Evolutionary conservation across 1,284 basidiomycete species (phyloP), one percentile per base, ranked within the genome.

Genomic region (Puccinia novopanici): DNA sequence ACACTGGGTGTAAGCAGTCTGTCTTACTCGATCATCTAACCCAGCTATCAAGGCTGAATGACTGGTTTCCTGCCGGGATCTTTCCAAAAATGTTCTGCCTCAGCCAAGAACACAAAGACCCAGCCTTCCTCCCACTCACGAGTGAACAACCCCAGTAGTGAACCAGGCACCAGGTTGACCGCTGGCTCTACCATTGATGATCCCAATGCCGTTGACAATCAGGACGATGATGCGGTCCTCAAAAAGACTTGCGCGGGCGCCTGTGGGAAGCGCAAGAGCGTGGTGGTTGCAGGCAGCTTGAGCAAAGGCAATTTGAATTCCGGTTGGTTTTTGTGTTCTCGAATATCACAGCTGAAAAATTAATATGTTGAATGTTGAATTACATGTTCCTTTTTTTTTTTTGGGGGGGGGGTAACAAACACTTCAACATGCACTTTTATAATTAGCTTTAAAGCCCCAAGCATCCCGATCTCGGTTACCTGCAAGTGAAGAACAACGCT

Each of bases 401-500:
- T n/a, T n/a, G n/a, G n/a, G n/a, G 34, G 19, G 27, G 24, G 6
- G 19, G 3, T 68, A 8, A n/a, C 17, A 19, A 48, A 5, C 8
- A 61, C 12, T 48, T 45, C 42, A 24, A 48, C n/a, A 70, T 19
- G 24, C 24, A 45, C 12, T 63, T 63, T 63, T 34, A 34, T 22
- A 37, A 24, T 52, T 54, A 3, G 13, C 0, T 34, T 34, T 34
- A 4, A 34, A 65, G 10, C 37, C 3, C 9, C 19, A 67, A 74
- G 72, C 12, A 45, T 74, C 72, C 15, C 72, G 54, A 42, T 61
- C 54, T 74, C 72, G 57, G 24, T 24, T 74, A 19, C 72, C 72
- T 45, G 68, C 67, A 40, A 52, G 54, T 42, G 72, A 79, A 40
- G 72, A 79, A 34, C 13, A 54, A 59, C 76, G 76, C 45, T 79